Base-by-base conservation (phyloP, 2,329 filamentous ascomycete genomes). In the Cordyceps javanica region DNA sequence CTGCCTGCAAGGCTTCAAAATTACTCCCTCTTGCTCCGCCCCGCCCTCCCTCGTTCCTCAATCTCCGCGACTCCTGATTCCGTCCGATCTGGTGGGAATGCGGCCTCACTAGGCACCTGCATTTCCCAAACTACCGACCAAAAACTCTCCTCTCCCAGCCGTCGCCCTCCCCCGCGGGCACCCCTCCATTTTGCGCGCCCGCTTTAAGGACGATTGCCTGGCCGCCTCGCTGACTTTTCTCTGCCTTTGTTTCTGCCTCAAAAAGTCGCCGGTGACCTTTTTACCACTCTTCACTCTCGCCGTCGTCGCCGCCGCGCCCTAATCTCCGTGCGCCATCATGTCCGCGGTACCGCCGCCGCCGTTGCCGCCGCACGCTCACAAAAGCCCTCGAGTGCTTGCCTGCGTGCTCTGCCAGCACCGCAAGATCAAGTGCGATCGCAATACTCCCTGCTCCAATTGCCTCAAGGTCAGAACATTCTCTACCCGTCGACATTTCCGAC, bases 381-480 rank as follows among this genome's bases (percentile, higher is more conserved):
- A 77, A 66, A 69, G 73, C 13, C 69, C 72, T 14, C 72, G 79
- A 62, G 74, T 82, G 48, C 70, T 82, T 58, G 79, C 79, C 21
- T 82, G 81, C 62, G 78, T 82, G 21, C 72, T 83, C 38, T 85
- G 82, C 65, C 82, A 85, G 66, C 79, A 81, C 65, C 77, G 82
- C 64, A 85, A 85, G 70, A 84, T 84, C 69, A 83, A 82, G 67
- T 85, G 82, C 69, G 81, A 85, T 64, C 76, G 82, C 60, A 77
- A 76, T 42, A 82, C 78, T 41, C 82, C 82, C 4, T 85, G 82
- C 64, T 78, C 81, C 59, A 84, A 85, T 63, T 85, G 82, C 62
- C 70, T 80, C 66, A 85, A 84, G 76, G 82, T 84, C 50, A 64
- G 68, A 5, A 26, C 32, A 1, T 1, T 34, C 45, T 42, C 25